Base-by-base conservation (phyloP, 2,329 filamentous ascomycete genomes). In the Claviceps citrina region DNA sequence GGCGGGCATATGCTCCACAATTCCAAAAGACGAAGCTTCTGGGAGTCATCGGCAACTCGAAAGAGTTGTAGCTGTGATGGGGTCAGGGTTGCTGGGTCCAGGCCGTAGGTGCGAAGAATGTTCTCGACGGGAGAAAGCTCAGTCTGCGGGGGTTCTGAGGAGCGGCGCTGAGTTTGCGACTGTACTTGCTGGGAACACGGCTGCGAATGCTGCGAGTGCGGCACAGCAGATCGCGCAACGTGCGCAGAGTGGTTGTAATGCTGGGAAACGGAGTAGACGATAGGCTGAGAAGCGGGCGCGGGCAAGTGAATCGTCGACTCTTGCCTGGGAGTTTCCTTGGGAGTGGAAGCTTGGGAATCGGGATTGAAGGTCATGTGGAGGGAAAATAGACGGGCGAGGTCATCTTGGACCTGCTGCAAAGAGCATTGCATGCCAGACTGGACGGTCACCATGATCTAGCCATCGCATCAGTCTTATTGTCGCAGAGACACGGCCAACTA, bases 181-280 rank as follows among this genome's bases (percentile, higher is more conserved):
- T 50, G 54, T 42, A 44, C 47, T 18, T 48, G 42, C 5, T 51
- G n/a, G n/a, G n/a, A n/a, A n/a, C n/a, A n/a, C 47, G 31, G 58
- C 50, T 31, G 27, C n/a, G n/a, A n/a, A n/a, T n/a, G 22, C 34
- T 53, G 52, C 44, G n/a, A n/a, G n/a, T 47, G 54, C 43, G 46
- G 51, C 44, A 46, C 51, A 34, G 55, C 45, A 16, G 61, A 57
- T 40, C 67, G 64, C 16, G 48, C 45, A 24, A 52, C 55, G 55
- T 93, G 84, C 33, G 80, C 67, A 7, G 84, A 85, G 54, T 87
- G 84, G 47, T 81, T 80, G 58, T 93, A 93, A 58, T 93, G 85
- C 53, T 84, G 79, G 8, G 83, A 82, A 49, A 83, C 75, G 43
- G 71, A 78, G 63, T 91, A 93, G 46, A 72, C 67, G 46, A 84